Base-by-base conservation (phyloP, 106 monocot genomes). In the Chionographis japonica region DNA sequence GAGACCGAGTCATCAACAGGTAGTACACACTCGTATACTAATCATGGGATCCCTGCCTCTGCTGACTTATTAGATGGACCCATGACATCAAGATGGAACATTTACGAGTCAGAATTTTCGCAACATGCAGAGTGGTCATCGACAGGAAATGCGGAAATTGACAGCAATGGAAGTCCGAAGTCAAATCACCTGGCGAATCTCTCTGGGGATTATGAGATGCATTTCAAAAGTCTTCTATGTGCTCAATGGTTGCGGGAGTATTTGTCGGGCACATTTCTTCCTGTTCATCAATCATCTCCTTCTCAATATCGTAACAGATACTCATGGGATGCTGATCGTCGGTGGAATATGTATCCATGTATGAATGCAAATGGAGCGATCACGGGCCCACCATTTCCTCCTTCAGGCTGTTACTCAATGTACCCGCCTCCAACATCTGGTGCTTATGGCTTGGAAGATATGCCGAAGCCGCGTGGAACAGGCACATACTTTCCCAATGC, bases 401-500 rank as follows among this genome's bases (percentile, higher is more conserved):
- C 86, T 4, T 16, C 50, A 37, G 69, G 60, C 20, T 67, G 40
- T 68, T 86, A 69, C 37, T 46, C 73, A 8, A 37, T 46, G 14
- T 74, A 55, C 35, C 56, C 56, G 69, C 40, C 80, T 41, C 69
- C 82, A 27, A 40, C 70, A 4, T 63, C 74, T 41, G 37, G 68
- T 62, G 62, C 77, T 56, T 79, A 70, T 69, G 57, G 65, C 56
- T 17, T 69, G 14, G 81, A 92, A 17, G 81, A 89, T 78, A 18
- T 78, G 50, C 77, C 75, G 36, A 77, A 65, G 73, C 64, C 76
- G 42, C 75, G 87, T 14, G 92, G 92, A 37, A 89, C 87, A 14
- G 97, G 89, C 52, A 92, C 92, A 20, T 92, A 81, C 63, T 68
- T 90, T 68, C 92, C 92, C 11, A 80, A 86, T 50, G 78, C 43